Base-by-base conservation (phyloP, 768 basidiomycete genomes). In the Suillus subaureus region DNA sequence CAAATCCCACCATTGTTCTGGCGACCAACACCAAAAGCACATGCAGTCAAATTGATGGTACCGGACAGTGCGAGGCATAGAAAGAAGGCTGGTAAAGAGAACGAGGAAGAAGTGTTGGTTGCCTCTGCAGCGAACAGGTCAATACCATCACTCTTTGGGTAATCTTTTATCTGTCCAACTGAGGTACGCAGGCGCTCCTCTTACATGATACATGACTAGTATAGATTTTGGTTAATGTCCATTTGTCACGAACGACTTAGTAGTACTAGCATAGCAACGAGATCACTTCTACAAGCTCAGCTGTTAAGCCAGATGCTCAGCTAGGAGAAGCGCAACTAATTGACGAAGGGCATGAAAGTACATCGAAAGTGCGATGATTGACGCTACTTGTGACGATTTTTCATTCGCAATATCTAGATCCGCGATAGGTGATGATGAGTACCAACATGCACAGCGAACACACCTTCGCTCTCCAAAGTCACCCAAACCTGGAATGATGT, bases 401-500 rank as follows among this genome's bases (percentile, higher is more conserved):
- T 58, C 33, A 58, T 37, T 58, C 57, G 15, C 57, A 58, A 58
- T 58, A 58, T 58, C 57, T 58, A 37, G 16, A 28, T 40, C 9
- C 16, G 28, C 5, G 18, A 18, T 58, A 40, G 16, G 39, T 37
- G 39, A 58, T 28, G 16, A 58, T 11, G 8, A 28, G 9, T 16
- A 58, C 26, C 26, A 40, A 18, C 9, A 26, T 40, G 16, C 16
- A 28, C 8, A 28, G 18, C 9, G 45, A 16, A 45, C 78, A 67
- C 70, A 90, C 92, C 93, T 89, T 74, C 93, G 81, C 75, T 97
- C 96, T 61, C 96, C 96, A 75, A 98, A 98, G 75, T 98, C 96
- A n/a, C 96, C 96, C n/a, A 98, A 82, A 35, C 96, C 95, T 9
- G 94, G 95, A 63, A 96, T 88, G 70, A 96, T 96, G 73, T 91